Evolutionary conservation across 164 flowering plant genomes (phyloP).

Genomic region (Piper betle): DNA sequence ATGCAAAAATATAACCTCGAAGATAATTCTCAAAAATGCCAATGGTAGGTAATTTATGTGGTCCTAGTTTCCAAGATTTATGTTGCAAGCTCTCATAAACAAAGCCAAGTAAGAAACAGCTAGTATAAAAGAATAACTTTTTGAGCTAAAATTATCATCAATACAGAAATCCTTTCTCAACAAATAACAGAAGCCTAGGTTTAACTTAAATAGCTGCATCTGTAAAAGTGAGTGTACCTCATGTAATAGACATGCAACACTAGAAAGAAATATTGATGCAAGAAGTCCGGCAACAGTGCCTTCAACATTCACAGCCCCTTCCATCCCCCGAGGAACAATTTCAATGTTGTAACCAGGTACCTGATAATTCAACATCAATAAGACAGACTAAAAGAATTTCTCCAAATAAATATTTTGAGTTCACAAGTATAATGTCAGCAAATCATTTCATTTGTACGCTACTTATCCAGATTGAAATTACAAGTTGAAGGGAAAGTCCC

Average conservation of each 20-base stretch:
- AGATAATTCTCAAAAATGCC: no score
- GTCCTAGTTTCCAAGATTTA: neutral
- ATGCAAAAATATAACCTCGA: no score
- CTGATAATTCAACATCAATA: conserved; percentile 25
- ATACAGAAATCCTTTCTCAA: no score
- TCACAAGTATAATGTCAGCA: neutral
- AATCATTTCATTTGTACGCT: no score
- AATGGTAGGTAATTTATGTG: neutral
- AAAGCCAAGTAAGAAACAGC: no score
- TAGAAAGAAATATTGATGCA: conserved; percentile 69
- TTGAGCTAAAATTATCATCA: no score
- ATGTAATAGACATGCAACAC: conserved; percentile 46
- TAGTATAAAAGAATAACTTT: no score
- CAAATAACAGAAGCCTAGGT: neutral
- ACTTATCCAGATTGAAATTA: no score
- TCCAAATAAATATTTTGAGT: neutral
- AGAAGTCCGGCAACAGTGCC: conserved; percentile 88
- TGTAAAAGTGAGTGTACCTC: conserved; percentile 29
- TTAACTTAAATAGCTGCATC: neutral
- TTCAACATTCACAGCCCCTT: conserved; percentile 93
- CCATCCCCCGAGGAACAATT: conserved; percentile 89
- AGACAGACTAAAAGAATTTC: neutral
- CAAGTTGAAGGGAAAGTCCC: no score
- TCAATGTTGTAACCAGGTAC: conserved; percentile 77
- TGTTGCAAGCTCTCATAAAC: no score